Evolutionary conservation across 1,284 basidiomycete genomes (phyloP).

Genomic region (Trametes polyzona): DNA sequence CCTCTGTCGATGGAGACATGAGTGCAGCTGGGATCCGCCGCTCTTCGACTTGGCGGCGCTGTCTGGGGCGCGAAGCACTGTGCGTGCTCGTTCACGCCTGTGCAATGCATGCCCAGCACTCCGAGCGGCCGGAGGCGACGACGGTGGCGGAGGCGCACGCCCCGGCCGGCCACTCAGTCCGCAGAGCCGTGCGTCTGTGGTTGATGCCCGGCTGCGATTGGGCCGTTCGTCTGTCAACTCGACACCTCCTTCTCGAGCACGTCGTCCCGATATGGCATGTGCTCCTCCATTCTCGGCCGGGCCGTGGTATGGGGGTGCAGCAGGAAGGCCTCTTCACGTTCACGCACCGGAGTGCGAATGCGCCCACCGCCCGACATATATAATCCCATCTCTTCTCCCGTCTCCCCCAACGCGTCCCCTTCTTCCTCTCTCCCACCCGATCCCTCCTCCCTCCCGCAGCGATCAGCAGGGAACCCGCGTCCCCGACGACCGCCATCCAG

Average conservation of each 20-base stretch:
- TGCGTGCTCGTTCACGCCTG: not conserved
- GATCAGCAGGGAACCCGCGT: slow-evolving; percentile 25
- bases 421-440: slow-evolving; percentile 13
- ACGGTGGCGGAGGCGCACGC: not conserved
- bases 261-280: slow-evolving; percentile 7
- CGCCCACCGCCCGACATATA: slow-evolving; percentile 12
- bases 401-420: slow-evolving; percentile 23
- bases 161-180: slow-evolving; percentile 14
- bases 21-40: slow-evolving; percentile 15
- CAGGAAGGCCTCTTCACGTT: slow-evolving; percentile 1
- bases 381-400: slow-evolving; percentile 6
- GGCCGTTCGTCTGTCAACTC: not conserved
- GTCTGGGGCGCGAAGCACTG: not conserved
- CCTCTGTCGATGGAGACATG: not conserved
- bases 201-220: slow-evolving; percentile 21
- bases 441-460: slow-evolving; percentile 20
- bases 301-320: not conserved
- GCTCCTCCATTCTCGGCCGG: slow-evolving; percentile 7
- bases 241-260: not conserved
- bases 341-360: slow-evolving; percentile 8
- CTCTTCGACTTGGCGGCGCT: slow-evolving; percentile 3
- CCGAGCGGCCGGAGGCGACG: slow-evolving; percentile 23
- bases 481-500: slow-evolving; percentile 10
- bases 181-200: not conserved
- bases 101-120: not conserved